phyloP scores from a whole-genome alignment of 2,329 filamentous ascomycete genomes.

The Nothophoma quercina region DNA sequence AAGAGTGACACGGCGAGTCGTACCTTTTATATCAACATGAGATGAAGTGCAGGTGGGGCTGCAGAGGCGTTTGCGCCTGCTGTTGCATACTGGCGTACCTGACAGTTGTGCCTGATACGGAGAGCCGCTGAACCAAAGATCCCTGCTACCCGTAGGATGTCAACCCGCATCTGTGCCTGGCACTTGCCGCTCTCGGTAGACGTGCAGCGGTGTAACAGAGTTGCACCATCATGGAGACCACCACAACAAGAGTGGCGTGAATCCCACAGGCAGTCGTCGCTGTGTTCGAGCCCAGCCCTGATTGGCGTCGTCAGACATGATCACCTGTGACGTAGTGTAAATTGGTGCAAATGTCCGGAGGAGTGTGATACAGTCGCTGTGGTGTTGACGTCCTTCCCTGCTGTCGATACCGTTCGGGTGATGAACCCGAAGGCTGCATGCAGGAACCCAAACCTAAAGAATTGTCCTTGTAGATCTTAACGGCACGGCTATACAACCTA shows the following conservation, averaged over 20 bases:
- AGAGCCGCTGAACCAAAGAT: neutral
- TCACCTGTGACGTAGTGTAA: neutral
- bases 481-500: neutral
- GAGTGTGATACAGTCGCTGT: conserved; percentile 1
- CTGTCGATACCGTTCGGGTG: neutral
- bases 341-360: conserved; percentile 1
- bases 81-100: conserved; percentile 9
- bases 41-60: conserved; percentile 1
- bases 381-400: neutral
- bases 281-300: conserved; percentile 2
- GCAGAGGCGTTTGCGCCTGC: conserved; percentile 7
- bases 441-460: neutral
- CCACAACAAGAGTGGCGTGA: conserved; percentile 9
- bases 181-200: conserved; percentile 24
- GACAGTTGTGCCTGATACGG: conserved; percentile 6
- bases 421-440: neutral
- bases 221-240: conserved; percentile 14
- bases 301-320: neutral
- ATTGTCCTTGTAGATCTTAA: neutral
- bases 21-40: conserved; percentile 11
- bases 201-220: conserved; percentile 31
- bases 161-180: conserved; percentile 19
- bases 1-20: conserved; percentile 5
- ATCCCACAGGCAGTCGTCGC: conserved; percentile 6
- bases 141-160: conserved; percentile 7